Conservation (phyloP, 441 rosid species). For the Metrosideros polymorpha region DNA sequence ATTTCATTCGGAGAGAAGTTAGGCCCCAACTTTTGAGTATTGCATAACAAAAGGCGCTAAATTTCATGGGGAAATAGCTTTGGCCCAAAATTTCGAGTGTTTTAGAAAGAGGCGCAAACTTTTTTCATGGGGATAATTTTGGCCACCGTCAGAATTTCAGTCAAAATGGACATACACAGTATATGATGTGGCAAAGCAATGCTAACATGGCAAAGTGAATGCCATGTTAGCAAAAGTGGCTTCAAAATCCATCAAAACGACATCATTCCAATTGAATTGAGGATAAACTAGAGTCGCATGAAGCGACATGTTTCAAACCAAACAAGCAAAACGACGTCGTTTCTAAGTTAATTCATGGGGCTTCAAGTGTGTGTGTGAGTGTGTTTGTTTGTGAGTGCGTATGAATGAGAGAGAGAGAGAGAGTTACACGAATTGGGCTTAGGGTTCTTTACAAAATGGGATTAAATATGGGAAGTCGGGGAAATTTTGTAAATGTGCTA, state of each 20-base stretch:
- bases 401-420: not conserved
- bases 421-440: no score
- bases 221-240: not conserved
- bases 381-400: no score
- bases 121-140: not conserved
- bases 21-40: not conserved
- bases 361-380: not conserved
- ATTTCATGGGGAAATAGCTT: not conserved
- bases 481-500: not conserved
- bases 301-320: not conserved
- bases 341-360: not conserved
- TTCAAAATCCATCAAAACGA: not conserved
- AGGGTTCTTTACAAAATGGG: not conserved
- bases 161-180: not conserved
- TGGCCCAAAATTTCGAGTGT: not conserved
- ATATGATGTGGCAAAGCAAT: not conserved
- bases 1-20: not conserved
- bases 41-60: not conserved
- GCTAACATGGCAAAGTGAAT: not conserved
- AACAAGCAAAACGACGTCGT: not conserved
- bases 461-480: not conserved
- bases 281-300: not conserved
- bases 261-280: not conserved
- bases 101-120: not conserved
- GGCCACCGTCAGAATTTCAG: not conserved